Evolutionary conservation across 768 basidiomycete genomes (phyloP).

Genomic region (Mycena indigotica): DNA sequence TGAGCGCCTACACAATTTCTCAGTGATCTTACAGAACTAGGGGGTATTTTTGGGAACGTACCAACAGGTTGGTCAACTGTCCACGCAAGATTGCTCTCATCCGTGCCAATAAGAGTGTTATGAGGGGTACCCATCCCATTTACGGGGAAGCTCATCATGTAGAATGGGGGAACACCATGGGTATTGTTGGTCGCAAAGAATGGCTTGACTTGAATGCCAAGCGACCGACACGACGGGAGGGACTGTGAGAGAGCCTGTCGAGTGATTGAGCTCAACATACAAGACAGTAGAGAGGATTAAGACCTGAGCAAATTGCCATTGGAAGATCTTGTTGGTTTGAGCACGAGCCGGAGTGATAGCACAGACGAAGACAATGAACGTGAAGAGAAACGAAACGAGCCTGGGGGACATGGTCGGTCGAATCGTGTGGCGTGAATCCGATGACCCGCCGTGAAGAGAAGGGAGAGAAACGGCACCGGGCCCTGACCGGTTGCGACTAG

Average conservation of each 20-base stretch:
- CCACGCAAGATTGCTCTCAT: conserved; percentile 36
- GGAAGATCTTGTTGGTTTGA: conserved; percentile 17
- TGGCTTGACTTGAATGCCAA: conserved; percentile 26
- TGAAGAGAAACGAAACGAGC: conserved; percentile 14
- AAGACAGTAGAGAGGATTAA: not conserved
- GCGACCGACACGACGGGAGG: conserved; percentile 27
- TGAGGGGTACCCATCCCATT: conserved; percentile 28
- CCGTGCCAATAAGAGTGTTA: conserved; percentile 31
- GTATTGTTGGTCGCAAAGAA: conserved; percentile 23
- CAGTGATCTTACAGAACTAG: not conserved
- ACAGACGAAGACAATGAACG: conserved; percentile 17
- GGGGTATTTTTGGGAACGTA: conserved; percentile 21
- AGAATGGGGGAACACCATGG: conserved; percentile 35
- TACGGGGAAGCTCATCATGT: conserved; percentile 37
- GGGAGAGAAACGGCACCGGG: conserved; percentile 22
- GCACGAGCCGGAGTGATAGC: conserved; percentile 11
- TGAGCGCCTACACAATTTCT: conserved; percentile 32
- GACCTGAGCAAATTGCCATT: conserved; percentile 12
- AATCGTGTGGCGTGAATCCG: conserved; percentile 7
- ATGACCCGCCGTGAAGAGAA: conserved; percentile 14
- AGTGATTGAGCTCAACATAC: not conserved
- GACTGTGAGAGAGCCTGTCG: conserved; percentile 19
- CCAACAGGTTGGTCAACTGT: conserved; percentile 35
- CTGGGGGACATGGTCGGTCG: conserved; percentile 18
- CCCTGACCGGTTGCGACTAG: conserved; percentile 24